Base-by-base conservation (phyloP, 2,329 filamentous ascomycete genomes). In the Diaporthe humulicola region DNA sequence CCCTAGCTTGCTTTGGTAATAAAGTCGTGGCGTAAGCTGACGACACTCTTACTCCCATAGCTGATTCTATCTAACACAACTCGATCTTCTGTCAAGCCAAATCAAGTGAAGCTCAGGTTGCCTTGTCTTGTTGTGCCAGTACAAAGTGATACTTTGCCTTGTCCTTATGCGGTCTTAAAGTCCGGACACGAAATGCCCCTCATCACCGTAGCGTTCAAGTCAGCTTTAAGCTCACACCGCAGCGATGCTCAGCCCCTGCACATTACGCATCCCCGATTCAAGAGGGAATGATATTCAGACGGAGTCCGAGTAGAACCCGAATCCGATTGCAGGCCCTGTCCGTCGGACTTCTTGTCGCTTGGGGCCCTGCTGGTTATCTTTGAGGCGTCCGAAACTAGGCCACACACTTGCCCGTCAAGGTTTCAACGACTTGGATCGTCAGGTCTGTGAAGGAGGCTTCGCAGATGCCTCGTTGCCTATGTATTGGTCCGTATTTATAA, bases 381-480 rank as follows among this genome's bases (percentile, higher is more conserved):
- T 19, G 30, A n/a, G 61, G 45, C 30, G 42, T 52, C 22, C 61
- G 12, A 19, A 12, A 30, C 25, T 15, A 42, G 36, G 57, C 28
- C 6, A 38, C 61, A n/a, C 30, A 36, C 10, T 2, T 25, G 2
- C 30, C 42, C 42, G 12, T 12, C 19, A 7, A 12, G 38, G 25
- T 30, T 36, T 36, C 10, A 50, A 2, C 61, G 12, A 9, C 28
- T 42, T n/a, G 28, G 4, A 66, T 15, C 3, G 3, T 25, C 61
- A 67, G 61, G 19, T 52, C 45, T 50, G 25, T 22, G 12, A 25
- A 38, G 14, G 61, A 52, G 61, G 61, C 61, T 67, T 67, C 19
- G 42, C 22, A 22, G 61, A 67, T 50, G 61, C 61, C 61, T 67
- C 10, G 30, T 67, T 67, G 7, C 42, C 40, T 67, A 10, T 25